Evolutionary conservation across 1,284 basidiomycete species (phyloP).

Genomic region (Fomitopsis schrenkii): DNA sequence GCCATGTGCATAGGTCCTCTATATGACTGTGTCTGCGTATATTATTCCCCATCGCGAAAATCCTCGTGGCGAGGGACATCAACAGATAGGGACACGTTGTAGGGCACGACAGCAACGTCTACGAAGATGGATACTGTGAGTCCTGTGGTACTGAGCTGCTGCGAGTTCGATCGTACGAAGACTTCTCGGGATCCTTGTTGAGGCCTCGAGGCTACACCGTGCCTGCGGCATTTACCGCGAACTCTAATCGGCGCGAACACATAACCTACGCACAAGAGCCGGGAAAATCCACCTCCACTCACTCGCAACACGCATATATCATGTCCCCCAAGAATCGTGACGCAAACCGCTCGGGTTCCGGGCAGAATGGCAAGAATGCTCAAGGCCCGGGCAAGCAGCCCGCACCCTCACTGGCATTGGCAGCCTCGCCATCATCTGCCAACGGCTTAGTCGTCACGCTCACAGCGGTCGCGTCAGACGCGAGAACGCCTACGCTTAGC

Average conservation of each 20-base stretch:
- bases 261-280: neutral
- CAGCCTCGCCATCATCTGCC: neutral
- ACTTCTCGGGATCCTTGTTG: neutral
- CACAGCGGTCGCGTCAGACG: neutral
- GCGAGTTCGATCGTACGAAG: neutral
- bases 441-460: neutral
- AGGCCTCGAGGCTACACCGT: neutral
- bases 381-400: neutral
- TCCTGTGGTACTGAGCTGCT: neutral
- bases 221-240: neutral
- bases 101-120: neutral
- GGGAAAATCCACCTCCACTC: neutral
- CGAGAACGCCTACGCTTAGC: neutral
- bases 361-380: neutral
- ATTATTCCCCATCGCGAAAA: too few relatives aligned
- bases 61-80: too few relatives aligned
- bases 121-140: neutral
- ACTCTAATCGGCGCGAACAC: neutral
- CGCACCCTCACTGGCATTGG: neutral
- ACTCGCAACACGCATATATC: neutral
- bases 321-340: neutral
- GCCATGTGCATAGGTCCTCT: too few relatives aligned
- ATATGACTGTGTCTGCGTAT: too few relatives aligned
- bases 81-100: neutral
- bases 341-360: neutral